Evolutionary conservation across 768 basidiomycete genomes (phyloP), one percentile per base, ranked within the genome.

Genomic region (Termitomyces heimii): DNA sequence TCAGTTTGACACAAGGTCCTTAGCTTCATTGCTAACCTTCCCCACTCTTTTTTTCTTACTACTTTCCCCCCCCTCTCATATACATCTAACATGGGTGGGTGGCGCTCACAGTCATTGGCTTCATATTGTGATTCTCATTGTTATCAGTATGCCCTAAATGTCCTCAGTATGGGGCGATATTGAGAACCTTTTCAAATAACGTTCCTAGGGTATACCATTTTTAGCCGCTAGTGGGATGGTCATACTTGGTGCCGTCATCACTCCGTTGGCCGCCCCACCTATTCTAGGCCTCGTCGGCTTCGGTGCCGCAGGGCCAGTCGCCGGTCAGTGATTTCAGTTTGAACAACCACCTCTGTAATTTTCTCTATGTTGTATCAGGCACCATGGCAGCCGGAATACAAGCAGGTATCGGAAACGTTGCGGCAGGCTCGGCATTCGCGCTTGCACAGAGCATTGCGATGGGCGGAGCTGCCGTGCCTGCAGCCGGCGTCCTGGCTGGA

Each of bases 401-500:
- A 13, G 48, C 54, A 5, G 46, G 42, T 9, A 26, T 60, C 1
- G 58, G 58, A 14, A 56, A 16, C 14, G 45, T 60, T 5, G 35
- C 34, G 1, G 54, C 46, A 2, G 62, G 59, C 1, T 62, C 62
- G 1, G 20, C 48, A 2, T 62, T 62, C 53, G 59, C 62, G 10
- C 34, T 62, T 20, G 59, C 62, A 12, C 62, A 62, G 34, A 57
- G 59, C 42, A 60, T 60, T n/a, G 62, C 59, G 4, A 62, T 60
- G 62, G 62, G 62, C 2, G 56, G 59, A 4, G 53, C 53, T 4
- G 49, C 58, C 3, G 58, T 52, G 1, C 58, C 54, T 24, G 46
- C 37, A 20, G 18, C 2, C 18, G 59, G 55, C 35, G 18, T 62
- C 14, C 53, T 50, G 4, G 39, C 35, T 32, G 61, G 58, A 16